A percentile compares a stretch with the other conserved stretches of the same genome.
Evolutionary conservation across 78 protist genomes (phyloP).

Genomic region (Cavenderia fasciculata): DNA sequence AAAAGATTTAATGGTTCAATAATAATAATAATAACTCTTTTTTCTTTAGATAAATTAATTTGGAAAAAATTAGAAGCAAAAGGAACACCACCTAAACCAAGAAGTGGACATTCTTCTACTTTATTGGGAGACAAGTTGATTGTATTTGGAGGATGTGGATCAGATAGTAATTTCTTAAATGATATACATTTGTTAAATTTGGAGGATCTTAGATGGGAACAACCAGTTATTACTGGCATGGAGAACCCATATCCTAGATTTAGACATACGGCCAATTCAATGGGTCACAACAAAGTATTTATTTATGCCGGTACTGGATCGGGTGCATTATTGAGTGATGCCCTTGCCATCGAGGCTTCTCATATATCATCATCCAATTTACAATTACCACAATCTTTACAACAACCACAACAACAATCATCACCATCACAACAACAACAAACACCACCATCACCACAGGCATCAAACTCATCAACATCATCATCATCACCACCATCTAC

Average conservation of each 20-base stretch:
- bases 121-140: slow-evolving; percentile 24
- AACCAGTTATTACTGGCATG: slow-evolving; percentile 11
- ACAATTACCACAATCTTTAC: not conserved
- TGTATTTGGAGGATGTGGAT: slow-evolving; percentile 73
- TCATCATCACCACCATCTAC: not conserved
- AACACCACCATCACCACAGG: not conserved
- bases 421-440: not conserved
- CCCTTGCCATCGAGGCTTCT: slow-evolving; percentile 2
- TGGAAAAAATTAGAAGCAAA: slow-evolving; percentile 51
- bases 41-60: not conserved
- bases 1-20: not conserved
- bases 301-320: slow-evolving; percentile 63
- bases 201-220: slow-evolving; percentile 67
- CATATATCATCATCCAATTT: no score
- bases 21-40: not conserved
- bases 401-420: not conserved
- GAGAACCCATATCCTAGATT: slow-evolving; percentile 47
- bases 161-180: slow-evolving; percentile 51
- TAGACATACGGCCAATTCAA: slow-evolving; percentile 36
- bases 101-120: slow-evolving; percentile 55
- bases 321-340: slow-evolving; percentile 42
- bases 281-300: slow-evolving; percentile 16
- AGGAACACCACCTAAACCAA: slow-evolving; percentile 43
- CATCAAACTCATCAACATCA: not conserved
- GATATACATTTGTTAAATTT: slow-evolving; percentile 11